phyloP scores from a whole-genome alignment of 116 monocot genomes.

The Phalaenopsis hybrid region DNA sequence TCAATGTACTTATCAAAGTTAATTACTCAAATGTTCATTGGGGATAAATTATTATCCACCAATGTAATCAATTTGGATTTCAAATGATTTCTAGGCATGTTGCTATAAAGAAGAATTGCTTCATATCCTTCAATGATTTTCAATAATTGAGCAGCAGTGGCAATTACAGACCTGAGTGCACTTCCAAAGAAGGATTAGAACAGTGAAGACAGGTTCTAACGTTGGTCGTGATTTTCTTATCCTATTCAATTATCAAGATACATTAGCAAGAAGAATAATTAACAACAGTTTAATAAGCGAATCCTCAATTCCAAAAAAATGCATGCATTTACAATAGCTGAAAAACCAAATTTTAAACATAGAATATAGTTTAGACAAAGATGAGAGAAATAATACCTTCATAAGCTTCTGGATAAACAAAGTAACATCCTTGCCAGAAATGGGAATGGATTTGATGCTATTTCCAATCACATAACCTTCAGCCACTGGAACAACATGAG shows the following conservation, averaged over 20 bases:
- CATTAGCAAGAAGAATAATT: background rate
- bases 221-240: background rate
- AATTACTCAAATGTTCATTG: background rate
- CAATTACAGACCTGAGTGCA: background rate
- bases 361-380: background rate
- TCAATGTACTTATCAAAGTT: background rate
- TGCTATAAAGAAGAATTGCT: background rate
- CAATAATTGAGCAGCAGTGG: background rate
- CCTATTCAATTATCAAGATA: background rate
- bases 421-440: too few relatives aligned
- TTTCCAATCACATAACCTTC: slow-evolving; percentile 99
- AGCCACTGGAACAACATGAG: slow-evolving; percentile 94
- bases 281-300: background rate
- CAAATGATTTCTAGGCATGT: background rate
- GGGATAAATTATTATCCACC: background rate
- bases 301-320: background rate
- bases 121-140: background rate
- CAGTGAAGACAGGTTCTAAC: background rate
- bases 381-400: slow-evolving; percentile 40
- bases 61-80: background rate
- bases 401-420: slow-evolving; percentile 87
- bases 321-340: background rate
- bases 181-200: background rate
- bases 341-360: background rate
- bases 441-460: slow-evolving; percentile 93